phyloP scores from a whole-genome alignment of 371 early-diverging fungal genomes.

The Globomyces sp. region DNA sequence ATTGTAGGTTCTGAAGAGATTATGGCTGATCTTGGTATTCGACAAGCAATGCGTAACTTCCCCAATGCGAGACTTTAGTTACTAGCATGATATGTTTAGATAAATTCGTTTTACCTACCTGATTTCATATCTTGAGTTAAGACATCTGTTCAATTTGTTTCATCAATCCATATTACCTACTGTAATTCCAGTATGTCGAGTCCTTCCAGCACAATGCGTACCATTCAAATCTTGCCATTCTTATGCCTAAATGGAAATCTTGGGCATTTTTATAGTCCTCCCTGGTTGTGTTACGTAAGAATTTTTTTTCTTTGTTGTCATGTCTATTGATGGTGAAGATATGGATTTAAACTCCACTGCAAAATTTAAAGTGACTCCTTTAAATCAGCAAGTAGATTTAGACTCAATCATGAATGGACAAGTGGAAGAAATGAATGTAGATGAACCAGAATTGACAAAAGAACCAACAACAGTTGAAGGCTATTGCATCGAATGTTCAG shows the following conservation, averaged over 20 bases:
- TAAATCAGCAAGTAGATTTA: neutral
- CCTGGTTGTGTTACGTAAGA: neutral
- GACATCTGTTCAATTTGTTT: no score
- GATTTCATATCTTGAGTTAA: no score
- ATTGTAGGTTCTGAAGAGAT: constrained; percentile 31
- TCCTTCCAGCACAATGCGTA: no score
- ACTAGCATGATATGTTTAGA: no score
- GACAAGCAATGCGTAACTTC: constrained; percentile 32
- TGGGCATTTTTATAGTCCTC: neutral
- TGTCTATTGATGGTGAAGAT: neutral
- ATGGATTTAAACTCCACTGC: neutral
- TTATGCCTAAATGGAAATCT: no score
- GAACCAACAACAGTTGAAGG: constrained; percentile 2
- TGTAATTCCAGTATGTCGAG: no score
- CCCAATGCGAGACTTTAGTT: constrained; percentile 8
- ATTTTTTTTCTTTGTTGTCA: constrained; percentile 3
- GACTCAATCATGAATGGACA: constrained; percentile 9
- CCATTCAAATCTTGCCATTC: no score
- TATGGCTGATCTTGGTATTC: constrained; percentile 44
- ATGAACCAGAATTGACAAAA: neutral
- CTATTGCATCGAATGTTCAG: constrained; percentile 13
- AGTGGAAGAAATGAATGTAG: constrained; percentile 7
- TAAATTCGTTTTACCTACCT: no score
- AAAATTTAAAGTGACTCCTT: neutral
- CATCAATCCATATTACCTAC: no score